Conservation (phyloP, 345 rosid genomes). For the Pistacia atlantica region DNA sequence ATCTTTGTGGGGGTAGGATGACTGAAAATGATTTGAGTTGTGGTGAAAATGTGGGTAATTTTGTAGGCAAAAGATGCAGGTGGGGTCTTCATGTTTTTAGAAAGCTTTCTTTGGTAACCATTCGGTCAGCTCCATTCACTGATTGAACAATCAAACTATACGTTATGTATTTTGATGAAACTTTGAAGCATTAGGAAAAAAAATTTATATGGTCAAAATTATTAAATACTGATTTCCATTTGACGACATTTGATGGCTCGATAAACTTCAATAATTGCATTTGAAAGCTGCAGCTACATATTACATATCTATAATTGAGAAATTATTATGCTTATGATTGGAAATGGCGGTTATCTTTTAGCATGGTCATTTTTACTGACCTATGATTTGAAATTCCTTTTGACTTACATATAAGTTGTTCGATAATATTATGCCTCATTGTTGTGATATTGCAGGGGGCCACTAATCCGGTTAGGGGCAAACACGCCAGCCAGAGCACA, state of each 20-base stretch:
- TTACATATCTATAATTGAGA: not conserved
- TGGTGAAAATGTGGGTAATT: constrained; percentile 1
- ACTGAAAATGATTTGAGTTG: not conserved
- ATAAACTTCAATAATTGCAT: not conserved
- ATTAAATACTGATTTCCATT: not conserved
- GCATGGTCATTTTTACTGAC: not conserved
- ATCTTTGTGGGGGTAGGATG: not conserved
- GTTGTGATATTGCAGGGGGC: constrained; percentile 39
- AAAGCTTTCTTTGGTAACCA: not conserved
- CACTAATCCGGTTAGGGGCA: constrained; percentile 50
- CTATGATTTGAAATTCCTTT: not conserved
- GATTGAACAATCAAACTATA: not conserved
- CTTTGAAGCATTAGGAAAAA: not conserved
- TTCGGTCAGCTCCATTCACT: not conserved
- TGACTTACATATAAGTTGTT: not conserved
- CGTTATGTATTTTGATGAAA: not conserved
- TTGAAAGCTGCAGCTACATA: not conserved
- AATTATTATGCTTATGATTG: not conserved
- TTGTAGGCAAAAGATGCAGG: not conserved
- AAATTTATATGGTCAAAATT: not conserved
- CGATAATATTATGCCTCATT: not conserved
- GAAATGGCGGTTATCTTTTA: not conserved
- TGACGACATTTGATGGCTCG: not conserved
- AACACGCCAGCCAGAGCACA: constrained; percentile 64
- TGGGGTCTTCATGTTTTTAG: not conserved